Base-by-base conservation (phyloP, 2,329 filamentous ascomycete species). In the Fusarium caatingaense region DNA sequence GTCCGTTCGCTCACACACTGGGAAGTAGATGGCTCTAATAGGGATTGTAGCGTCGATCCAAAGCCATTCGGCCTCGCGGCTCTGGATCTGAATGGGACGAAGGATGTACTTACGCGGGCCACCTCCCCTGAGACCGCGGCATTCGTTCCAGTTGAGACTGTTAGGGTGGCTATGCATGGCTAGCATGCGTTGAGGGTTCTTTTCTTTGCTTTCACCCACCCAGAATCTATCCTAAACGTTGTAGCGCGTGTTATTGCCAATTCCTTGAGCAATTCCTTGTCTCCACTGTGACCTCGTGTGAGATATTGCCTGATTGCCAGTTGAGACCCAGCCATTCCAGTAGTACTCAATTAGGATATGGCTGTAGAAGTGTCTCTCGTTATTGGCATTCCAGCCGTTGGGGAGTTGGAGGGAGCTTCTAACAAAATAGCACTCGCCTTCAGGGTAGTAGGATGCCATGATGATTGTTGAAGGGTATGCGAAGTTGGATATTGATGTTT, bases 361-460 rank as follows among this genome's bases (percentile, higher is more conserved):
- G 1, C 12, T 45, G 6, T 66, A 66, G 7, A 66, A 66, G 1
- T 27, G 13, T 3, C 5, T 2, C 20, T 1, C 2, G 20, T 65
- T 50, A 0, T 60, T 4, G 2, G 61, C 63, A 1, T 4, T 4
- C 48, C 54, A 60, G 4, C 13, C 5, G 1, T 16, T 8, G 2
- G 7, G 6, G 6, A 47, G 32, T 18, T 3, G n/a, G 1, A 66
- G 32, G 9, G 61, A 66, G 8, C 2, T 8, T 30, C 64, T 37
- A 2, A 37, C n/a, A 30, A 66, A 66, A 20, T 56, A 66, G 32
- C 62, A 66, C 23, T 66, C 64, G n/a, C 64, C 64, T 5, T 66
- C 64, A 8, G 64, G 64, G 9, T 66, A 66, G 12, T 66, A 66
- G 0, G 56, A 42, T 20, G 61, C 64, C 62, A 66, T 65, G 8